Percentiles rank a stretch among this genome's conserved stretches.
Conservation (phyloP, 805 yeast genomes). For the Helenozyma rhizophorensis region DNA sequence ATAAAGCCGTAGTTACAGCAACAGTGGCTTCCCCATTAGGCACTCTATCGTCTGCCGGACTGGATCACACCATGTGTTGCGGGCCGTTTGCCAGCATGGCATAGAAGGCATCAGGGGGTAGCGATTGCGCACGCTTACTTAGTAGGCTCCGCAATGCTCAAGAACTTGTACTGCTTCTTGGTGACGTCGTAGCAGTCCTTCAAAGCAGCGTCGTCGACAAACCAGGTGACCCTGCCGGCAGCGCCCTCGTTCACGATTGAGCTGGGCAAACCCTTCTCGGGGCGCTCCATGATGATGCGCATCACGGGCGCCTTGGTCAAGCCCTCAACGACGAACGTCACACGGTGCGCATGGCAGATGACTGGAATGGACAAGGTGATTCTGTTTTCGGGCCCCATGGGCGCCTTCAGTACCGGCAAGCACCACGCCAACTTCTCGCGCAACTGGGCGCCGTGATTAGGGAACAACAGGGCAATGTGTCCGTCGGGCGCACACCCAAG, state of each 20-base stretch:
- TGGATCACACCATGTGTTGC: too few species aligned
- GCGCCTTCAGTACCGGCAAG: conserved; percentile 87
- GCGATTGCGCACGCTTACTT: conserved; percentile 3
- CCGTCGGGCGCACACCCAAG: conserved; percentile 99
- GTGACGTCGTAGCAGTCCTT: conserved; percentile 68
- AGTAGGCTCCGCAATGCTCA: conserved; percentile 27
- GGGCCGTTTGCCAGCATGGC: too few species aligned
- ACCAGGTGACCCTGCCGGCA: conserved; percentile 97
- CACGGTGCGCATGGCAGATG: conserved; percentile 87
- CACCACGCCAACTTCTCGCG: conserved; percentile 95
- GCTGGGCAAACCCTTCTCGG: conserved; percentile 93
- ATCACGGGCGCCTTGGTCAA: conserved; percentile 90
- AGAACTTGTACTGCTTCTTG: conserved; percentile 65
- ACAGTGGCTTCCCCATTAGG: too few species aligned
- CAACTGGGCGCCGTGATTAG: conserved; percentile 76
- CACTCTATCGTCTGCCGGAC: too few species aligned
- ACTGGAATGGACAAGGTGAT: conserved; percentile 92
- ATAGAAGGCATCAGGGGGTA: neutral
- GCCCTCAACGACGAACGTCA: conserved; percentile 95
- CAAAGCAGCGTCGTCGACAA: conserved; percentile 91
- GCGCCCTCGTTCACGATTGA: conserved; percentile 92
- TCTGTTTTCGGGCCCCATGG: conserved; percentile 80
- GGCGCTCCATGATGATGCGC: conserved; percentile 90
- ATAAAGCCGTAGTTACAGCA: too few species aligned
- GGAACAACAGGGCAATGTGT: conserved; percentile 94